Evolutionary conservation across 2,329 filamentous ascomycete genomes (phyloP).

Genomic region (Fusarium burgessii): DNA sequence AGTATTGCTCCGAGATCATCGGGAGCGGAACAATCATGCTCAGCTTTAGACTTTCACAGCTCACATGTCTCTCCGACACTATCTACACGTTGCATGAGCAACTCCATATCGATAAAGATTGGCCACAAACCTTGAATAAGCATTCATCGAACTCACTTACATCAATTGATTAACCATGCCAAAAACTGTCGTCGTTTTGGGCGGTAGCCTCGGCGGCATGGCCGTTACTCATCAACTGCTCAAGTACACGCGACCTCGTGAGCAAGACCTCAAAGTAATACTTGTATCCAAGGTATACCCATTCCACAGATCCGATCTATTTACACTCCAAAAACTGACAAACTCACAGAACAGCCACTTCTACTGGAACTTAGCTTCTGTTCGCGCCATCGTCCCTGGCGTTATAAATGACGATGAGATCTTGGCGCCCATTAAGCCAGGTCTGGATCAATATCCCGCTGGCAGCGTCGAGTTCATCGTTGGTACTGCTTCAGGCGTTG

Average conservation of each 20-base stretch:
- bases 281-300: constrained; percentile 66
- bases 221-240: constrained; percentile 66
- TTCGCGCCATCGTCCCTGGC: constrained; percentile 66
- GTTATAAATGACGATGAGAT: constrained; percentile 62
- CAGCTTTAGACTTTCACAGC: constrained; percentile 8
- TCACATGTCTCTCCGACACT: constrained; percentile 3
- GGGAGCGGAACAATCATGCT: constrained; percentile 11
- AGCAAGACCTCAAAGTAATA: constrained; percentile 64
- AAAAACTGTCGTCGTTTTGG: constrained; percentile 66
- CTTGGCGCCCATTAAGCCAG: constrained; percentile 61
- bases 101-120: background rate
- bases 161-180: constrained; percentile 52
- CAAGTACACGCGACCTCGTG: constrained; percentile 60
- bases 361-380: constrained; percentile 69
- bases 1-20: constrained; percentile 24
- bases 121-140: background rate
- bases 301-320: background rate
- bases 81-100: background rate
- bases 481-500: constrained; percentile 59
- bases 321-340: background rate
- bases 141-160: background rate
- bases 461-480: constrained; percentile 64
- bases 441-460: constrained; percentile 63
- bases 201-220: constrained; percentile 66
- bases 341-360: constrained; percentile 64